Evolutionary conservation across 331 rosid genomes (phyloP), one percentile per base, ranked within the genome.

Genomic region (Arachis monticola): DNA sequence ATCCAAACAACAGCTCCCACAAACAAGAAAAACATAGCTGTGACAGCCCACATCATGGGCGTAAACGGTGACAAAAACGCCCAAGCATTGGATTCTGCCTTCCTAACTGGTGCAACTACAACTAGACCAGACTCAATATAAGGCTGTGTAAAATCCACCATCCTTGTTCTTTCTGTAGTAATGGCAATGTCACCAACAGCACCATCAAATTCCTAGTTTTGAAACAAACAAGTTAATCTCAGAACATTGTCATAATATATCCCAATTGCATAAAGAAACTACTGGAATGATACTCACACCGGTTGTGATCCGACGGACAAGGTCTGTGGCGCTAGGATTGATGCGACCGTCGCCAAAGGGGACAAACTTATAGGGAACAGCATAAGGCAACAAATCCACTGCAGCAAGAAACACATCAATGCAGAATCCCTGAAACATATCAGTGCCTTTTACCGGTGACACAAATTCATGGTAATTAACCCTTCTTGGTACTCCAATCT

Each of bases 141-240:
- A 59, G 97, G 97, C 81, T 92, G 96, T 35, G 96, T 88, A 82
- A 92, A 92, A 83, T 92, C 97, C 41, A 70, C 97, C 86, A 90
- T 69, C 77, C 64, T 92, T 65, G 96, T 92, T 81, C 97, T 74
- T 63, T 83, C 60, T 22, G 97, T 92, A 35, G 86, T 85, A 45
- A 92, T 92, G 17, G 97, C 86, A 75, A 92, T 82, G 86, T 90
- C 96, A 41, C 97, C 96, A 55, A 90, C 83, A 12, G 88, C 97
- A 46, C 87, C 96, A 68, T 92, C 97, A 83, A 47, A 90, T 14
- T 67, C 87, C 97, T 89, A 73, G 5, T 11, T 74, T 11, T 41
- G 64, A 58, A 75, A 76, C 53, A 77, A 80, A 17, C 69, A 83
- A 84, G 9, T 6, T 2, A 12, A 65, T 65, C 55, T 76, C 70